These are phyloP conservation scores for Dichotomocladium elegans DNA, from an alignment of 371 early-diverging fungal genomes.

Conservation along the genomic window DNA sequence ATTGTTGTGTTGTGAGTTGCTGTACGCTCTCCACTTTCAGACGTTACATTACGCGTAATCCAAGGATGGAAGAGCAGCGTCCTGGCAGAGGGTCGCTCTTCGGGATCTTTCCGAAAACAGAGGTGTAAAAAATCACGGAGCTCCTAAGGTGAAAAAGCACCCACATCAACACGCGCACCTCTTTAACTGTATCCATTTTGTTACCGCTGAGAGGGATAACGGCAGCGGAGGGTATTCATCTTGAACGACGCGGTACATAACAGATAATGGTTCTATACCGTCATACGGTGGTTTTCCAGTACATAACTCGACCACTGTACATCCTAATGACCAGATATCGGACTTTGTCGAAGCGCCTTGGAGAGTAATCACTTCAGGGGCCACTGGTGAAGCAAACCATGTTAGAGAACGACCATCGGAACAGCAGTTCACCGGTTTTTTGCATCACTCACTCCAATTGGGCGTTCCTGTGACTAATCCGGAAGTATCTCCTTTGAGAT, in stretches of 20 bases:
- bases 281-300: constrained; percentile 85
- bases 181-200: too few species aligned
- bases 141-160: too few species aligned
- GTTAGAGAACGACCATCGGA: too few species aligned
- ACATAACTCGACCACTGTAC: constrained; percentile 79
- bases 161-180: too few species aligned
- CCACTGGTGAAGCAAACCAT: constrained; percentile 78
- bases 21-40: too few species aligned
- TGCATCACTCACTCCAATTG: constrained; percentile 79
- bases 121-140: constrained; percentile 63
- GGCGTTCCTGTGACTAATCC: constrained; percentile 84
- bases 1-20: too few species aligned
- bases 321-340: constrained; percentile 86
- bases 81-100: constrained; percentile 58
- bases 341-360: constrained; percentile 74
- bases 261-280: constrained; percentile 71
- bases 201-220: constrained; percentile 10
- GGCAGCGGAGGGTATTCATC: constrained; percentile 81
- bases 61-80: constrained; percentile 67
- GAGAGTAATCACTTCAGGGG: constrained; percentile 88
- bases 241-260: constrained; percentile 83
- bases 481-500: constrained; percentile 54
- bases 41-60: constrained; percentile 44
- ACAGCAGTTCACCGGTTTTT: too few species aligned
- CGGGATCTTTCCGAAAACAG: constrained; percentile 76